These are phyloP conservation scores for Fusarium robinianum DNA, from an alignment of 2,329 filamentous ascomycete species.

Conservation along the genomic window DNA sequence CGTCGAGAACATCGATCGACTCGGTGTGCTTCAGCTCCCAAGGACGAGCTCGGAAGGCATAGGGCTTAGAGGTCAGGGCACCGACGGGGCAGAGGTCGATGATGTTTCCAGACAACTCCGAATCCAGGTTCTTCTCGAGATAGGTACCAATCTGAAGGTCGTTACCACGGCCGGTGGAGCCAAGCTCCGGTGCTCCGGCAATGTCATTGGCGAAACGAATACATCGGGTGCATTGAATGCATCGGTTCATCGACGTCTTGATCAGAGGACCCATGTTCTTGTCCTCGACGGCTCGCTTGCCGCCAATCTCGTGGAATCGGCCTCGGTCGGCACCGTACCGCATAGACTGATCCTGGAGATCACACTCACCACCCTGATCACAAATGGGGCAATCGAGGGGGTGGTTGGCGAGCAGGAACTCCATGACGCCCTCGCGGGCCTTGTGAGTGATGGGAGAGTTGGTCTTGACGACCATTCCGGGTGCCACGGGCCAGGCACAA, in stretches of 20 bases:
- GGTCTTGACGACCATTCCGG: conserved; percentile 99
- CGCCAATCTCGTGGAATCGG: conserved; percentile 92
- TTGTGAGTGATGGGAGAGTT: conserved; percentile 96
- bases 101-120: conserved; percentile 94
- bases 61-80: conserved; percentile 94
- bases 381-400: conserved; percentile 96
- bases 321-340: conserved; percentile 95
- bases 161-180: conserved; percentile 93
- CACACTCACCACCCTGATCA: conserved; percentile 98
- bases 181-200: conserved; percentile 92
- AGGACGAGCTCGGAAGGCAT: conserved; percentile 93
- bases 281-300: conserved; percentile 98
- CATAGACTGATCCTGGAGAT: conserved; percentile 99
- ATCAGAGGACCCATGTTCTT: conserved; percentile 98
- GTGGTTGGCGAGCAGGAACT: conserved; percentile 95
- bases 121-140: conserved; percentile 89
- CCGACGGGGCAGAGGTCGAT: conserved; percentile 98
- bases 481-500: conserved; percentile 97
- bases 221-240: conserved; percentile 98
- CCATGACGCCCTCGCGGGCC: conserved; percentile 98
- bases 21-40: conserved; percentile 98
- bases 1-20: conserved; percentile 92
- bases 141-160: conserved; percentile 98
- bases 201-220: conserved; percentile 98
- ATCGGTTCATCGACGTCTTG: conserved; percentile 99